Base-by-base conservation (phyloP, 2,329 filamentous ascomycete genomes). In the Paraphoma chrysanthemicola region DNA sequence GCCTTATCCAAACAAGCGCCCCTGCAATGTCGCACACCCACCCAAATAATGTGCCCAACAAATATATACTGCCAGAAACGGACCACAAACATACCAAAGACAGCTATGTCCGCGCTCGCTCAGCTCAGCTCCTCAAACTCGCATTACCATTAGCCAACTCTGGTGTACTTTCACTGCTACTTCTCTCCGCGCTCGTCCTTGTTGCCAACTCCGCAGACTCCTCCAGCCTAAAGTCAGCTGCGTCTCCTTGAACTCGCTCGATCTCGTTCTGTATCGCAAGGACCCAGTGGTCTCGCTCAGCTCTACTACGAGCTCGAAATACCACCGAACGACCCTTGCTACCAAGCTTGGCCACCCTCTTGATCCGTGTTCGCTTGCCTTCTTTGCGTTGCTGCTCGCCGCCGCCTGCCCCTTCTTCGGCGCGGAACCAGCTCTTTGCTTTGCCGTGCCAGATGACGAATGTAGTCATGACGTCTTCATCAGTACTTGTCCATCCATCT, bases 201-300 rank as follows among this genome's bases (percentile, higher is more conserved):
- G 48, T 36, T 33, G 33, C 53, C 4, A 44, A 30, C 50, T 61
- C 45, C 39, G 51, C 59, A 43, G 63, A 65, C 56, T 72, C 67
- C 43, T 72, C 63, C n/a, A 77, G 69, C 52, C 74, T 67, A 44
- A 77, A 74, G 53, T 87, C 84, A 58, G 83, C 81, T 12, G 73
- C 77, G 53, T 79, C 74, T 45, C 82, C 81, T 51, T 74, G 70
- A 56, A 87, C 69, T 48, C 85, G 77, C 76, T 90, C 87, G 70
- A 90, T 90, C 77, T 90, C 88, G 59, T 85, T 85, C 51, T 83
- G 83, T 55, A 90, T 85, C 36, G 82, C 86, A 70, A 89, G 74
- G 23, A 90, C 88, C 88, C 88, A 90, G 63, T 86, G 83, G 74
- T 90, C 88, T 57, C 87, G 82, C 72, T 90, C 88, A 1, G 87